These are phyloP conservation scores for Nectriaceae sp. DNA, from an alignment of 2,329 filamentous ascomycete species.

Conservation along the genomic window DNA sequence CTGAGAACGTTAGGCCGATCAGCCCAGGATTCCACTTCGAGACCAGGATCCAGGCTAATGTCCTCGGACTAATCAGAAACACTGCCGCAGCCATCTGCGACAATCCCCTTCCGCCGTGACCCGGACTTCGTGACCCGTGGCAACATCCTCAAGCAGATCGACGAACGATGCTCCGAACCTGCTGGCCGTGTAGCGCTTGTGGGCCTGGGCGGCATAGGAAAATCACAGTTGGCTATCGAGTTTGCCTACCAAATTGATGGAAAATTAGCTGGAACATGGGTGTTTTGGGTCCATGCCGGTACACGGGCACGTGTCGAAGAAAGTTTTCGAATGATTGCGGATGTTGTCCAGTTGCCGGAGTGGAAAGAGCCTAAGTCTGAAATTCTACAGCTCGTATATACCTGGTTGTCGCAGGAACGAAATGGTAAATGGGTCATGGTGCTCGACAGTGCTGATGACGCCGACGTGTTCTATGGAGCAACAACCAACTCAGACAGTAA, in stretches of 20 bases:
- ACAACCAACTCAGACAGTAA: neutral
- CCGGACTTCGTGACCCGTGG: constrained; percentile 32
- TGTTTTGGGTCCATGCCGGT: constrained; percentile 36
- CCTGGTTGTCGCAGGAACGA: neutral
- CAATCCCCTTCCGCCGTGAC: constrained; percentile 32
- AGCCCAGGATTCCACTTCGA: neutral
- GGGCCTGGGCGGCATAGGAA: constrained; percentile 38
- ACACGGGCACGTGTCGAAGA: neutral
- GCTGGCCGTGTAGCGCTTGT: constrained; percentile 30
- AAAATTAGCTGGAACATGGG: constrained; percentile 26
- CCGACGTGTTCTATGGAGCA: neutral
- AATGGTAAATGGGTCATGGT: constrained; percentile 26
- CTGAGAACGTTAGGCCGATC: neutral
- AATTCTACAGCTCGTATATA: neutral
- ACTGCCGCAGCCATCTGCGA: constrained; percentile 2
- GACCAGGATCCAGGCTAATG: too few relatives aligned
- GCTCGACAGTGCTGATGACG: constrained; percentile 27
- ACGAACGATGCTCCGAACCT: constrained; percentile 16
- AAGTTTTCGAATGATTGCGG: constrained; percentile 1
- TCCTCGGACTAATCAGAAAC: too few relatives aligned
- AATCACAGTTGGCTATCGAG: constrained; percentile 36
- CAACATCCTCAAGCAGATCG: constrained; percentile 27
- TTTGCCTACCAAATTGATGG: constrained; percentile 34
- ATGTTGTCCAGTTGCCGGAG: neutral
- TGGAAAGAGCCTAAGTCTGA: neutral